These are phyloP conservation scores for Xylariaceae sp. DNA, from an alignment of 2,329 filamentous ascomycete genomes.

Conservation along the genomic window DNA sequence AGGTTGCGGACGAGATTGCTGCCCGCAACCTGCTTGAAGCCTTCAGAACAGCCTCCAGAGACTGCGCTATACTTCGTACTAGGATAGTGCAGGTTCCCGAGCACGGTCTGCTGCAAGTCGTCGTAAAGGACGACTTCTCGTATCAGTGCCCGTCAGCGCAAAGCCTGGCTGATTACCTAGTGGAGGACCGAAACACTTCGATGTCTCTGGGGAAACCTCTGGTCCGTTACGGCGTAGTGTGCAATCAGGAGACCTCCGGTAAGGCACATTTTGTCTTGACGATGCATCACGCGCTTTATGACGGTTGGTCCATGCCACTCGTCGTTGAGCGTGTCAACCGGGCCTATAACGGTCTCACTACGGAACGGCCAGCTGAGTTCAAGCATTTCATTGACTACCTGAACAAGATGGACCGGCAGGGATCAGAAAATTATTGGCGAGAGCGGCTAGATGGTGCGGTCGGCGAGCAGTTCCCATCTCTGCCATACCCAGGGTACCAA, in stretches of 20 bases:
- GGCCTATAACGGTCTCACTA: slow-evolving; percentile 33
- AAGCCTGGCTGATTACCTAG: slow-evolving; percentile 36
- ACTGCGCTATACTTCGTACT: slow-evolving; percentile 42
- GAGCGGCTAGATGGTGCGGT: slow-evolving; percentile 40
- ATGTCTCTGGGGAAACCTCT: slow-evolving; percentile 44
- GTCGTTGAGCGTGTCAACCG: slow-evolving; percentile 44
- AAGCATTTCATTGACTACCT: slow-evolving; percentile 48
- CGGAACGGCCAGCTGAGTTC: slow-evolving; percentile 36
- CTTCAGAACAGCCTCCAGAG: slow-evolving; percentile 34
- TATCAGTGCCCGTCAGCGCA: slow-evolving; percentile 27
- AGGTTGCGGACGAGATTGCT: slow-evolving; percentile 32
- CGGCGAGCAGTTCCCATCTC: slow-evolving; percentile 42
- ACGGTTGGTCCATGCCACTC: slow-evolving; percentile 52
- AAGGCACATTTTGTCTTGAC: slow-evolving; percentile 45
- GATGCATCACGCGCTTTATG: slow-evolving; percentile 53
- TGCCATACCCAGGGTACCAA: slow-evolving; percentile 45
- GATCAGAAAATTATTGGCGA: slow-evolving; percentile 43
- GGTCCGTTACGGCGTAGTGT: slow-evolving; percentile 40
- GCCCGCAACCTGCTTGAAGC: slow-evolving; percentile 37
- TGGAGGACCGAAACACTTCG: slow-evolving; percentile 32
- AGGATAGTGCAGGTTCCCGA: slow-evolving; percentile 43
- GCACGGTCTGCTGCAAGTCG: slow-evolving; percentile 42
- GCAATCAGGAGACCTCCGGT: slow-evolving; percentile 22
- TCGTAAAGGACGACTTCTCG: slow-evolving; percentile 35
- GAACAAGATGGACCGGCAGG: slow-evolving; percentile 30